phyloP scores from a whole-genome alignment of 2,329 filamentous ascomycete genomes.

The Endoconidiophora polonica region DNA sequence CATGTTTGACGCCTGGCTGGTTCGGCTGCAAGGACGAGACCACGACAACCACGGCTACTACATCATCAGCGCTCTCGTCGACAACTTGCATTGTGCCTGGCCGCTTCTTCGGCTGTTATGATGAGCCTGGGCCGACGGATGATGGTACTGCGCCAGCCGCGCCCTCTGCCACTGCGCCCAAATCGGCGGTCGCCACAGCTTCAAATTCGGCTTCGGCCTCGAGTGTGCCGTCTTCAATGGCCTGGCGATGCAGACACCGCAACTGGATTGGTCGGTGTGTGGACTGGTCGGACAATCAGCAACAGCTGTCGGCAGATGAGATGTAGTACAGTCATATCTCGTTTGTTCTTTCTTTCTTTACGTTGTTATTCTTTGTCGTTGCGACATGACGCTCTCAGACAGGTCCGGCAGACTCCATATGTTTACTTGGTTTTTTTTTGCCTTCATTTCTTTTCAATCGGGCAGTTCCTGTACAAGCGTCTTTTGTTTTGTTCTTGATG shows the following conservation, averaged over 20 bases:
- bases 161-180: slow-evolving; percentile 15
- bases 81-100: slow-evolving; percentile 30
- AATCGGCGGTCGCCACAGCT: slow-evolving; percentile 16
- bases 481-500: no score
- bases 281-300: slow-evolving; percentile 19
- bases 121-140: slow-evolving; percentile 18
- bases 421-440: not conserved
- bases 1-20: slow-evolving; percentile 46
- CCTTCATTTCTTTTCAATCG: not conserved
- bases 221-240: slow-evolving; percentile 9
- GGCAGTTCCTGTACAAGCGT: not conserved
- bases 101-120: slow-evolving; percentile 31
- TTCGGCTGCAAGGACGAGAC: slow-evolving; percentile 44
- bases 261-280: slow-evolving; percentile 28
- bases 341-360: not conserved
- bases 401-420: not conserved
- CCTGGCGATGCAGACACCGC: slow-evolving; percentile 21
- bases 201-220: slow-evolving; percentile 14
- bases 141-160: no score
- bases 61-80: slow-evolving; percentile 14
- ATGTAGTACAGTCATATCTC: slow-evolving; percentile 16
- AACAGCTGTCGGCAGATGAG: slow-evolving; percentile 19
- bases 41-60: slow-evolving; percentile 20
- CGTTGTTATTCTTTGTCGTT: not conserved
- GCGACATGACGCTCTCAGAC: not conserved